phyloP scores from a whole-genome alignment of 805 yeast genomes.

The Zygoascus tannicola region DNA sequence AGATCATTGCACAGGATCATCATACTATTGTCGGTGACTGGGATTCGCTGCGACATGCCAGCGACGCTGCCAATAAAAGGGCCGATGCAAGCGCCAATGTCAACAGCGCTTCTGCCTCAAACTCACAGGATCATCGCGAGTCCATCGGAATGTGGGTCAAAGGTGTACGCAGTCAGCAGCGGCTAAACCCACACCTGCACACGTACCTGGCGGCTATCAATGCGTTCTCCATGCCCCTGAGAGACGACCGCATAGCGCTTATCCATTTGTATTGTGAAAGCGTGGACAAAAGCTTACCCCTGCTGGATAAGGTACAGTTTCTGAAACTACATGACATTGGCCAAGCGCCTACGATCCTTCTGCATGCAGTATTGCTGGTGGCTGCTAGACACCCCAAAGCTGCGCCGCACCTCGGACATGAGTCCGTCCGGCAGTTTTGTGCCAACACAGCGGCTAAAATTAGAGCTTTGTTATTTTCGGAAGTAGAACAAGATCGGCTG shows the following conservation, averaged over 20 bases:
- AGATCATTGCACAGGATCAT: not conserved
- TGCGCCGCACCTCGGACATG: conserved; percentile 21
- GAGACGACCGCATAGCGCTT: conserved; percentile 27
- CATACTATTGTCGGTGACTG: not conserved
- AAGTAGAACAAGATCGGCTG: conserved; percentile 32
- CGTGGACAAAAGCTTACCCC: conserved; percentile 34
- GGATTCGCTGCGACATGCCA: not conserved
- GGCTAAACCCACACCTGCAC: conserved; percentile 25
- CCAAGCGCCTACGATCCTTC: conserved; percentile 33
- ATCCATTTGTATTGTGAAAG: conserved; percentile 34
- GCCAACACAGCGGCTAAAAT: conserved; percentile 27
- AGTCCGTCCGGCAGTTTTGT: conserved; percentile 27
- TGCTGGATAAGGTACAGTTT: conserved; percentile 34
- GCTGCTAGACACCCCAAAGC: conserved; percentile 36
- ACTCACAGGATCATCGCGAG: conserved; percentile 13
- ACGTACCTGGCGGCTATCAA: conserved; percentile 29
- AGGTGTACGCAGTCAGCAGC: conserved; percentile 22
- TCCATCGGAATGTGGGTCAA: conserved; percentile 30
- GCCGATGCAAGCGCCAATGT: not conserved
- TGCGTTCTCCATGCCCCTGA: conserved; percentile 32
- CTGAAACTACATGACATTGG: conserved; percentile 29
- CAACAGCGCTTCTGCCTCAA: not conserved
- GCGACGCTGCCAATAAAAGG: not conserved
- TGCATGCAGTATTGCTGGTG: conserved; percentile 36
- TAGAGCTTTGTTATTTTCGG: conserved; percentile 31